Evolutionary conservation across 1,284 basidiomycete genomes (phyloP), one percentile per base, ranked within the genome.

Genomic region (Filobasidium uniguttulatum): DNA sequence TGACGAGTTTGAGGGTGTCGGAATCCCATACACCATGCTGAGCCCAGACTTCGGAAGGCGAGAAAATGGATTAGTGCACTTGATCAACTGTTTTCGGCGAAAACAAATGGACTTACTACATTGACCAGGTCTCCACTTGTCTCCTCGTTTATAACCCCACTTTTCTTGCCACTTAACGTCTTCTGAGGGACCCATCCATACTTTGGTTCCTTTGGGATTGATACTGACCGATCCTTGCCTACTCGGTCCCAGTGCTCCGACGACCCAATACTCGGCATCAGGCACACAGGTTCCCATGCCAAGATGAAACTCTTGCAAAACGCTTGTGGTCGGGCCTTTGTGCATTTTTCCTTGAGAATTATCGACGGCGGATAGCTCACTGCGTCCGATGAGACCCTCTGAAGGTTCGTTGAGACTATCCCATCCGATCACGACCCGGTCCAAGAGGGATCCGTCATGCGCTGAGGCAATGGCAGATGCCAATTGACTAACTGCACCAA

Each of bases 351-450:
- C 79, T 61, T 88, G 84, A 40, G 75, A 70, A 10, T 71, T 70
- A 0, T 85, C 83, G 20, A 80, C 77, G 5, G 62, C 57, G 49
- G 76, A 77, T n/a, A 97, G 72, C 64, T 91, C 79, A 1, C 74
- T 68, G 64, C 82, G 81, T 1, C 85, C 85, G 43, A 85, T 77
- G 52, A 91, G 73, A 0, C 91, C 93, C 56, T 90, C 86, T 41
- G 81, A 83, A 0, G 93, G 91, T 67, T 98, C 93, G 65, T 97
- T 97, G 69, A 97, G 72, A 59, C 82, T 85, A 65, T 98, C 93
- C 93, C 93, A 97, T 0, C 93, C 93, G 50, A 97, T 81, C 22
- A 98, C 78, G 56, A 86, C 89, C 37, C 81, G 78, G 43, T 97
- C 91, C 23, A 84, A 68, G 17, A 97, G 71, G 43, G 79, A 81